These are phyloP conservation scores for Acaromyces ingoldii DNA, from an alignment of 1,284 basidiomycete species.

Conservation along the genomic window DNA sequence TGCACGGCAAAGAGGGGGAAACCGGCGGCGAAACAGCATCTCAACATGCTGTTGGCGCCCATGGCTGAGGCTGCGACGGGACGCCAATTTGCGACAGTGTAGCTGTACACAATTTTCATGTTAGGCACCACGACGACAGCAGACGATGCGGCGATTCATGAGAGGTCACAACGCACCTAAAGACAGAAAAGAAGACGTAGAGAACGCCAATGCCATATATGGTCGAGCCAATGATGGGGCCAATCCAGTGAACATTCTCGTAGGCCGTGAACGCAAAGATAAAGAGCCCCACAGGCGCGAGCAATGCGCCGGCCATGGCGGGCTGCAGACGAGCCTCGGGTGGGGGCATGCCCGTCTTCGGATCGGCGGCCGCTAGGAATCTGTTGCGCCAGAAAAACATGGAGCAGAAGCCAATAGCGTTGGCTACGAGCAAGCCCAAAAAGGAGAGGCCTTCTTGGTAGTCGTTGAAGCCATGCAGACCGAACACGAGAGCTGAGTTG, in stretches of 20 bases:
- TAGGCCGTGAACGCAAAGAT: conserved; percentile 12
- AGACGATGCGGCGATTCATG: no score
- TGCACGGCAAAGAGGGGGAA: conserved; percentile 13
- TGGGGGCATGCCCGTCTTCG: not conserved
- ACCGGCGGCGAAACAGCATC: conserved; percentile 8
- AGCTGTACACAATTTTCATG: no score
- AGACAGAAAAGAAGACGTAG: not conserved
- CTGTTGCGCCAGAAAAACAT: conserved; percentile 69
- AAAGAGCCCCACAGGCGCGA: conserved; percentile 8
- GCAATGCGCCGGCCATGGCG: conserved; percentile 9
- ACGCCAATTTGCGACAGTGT: not conserved
- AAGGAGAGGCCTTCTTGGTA: conserved; percentile 65
- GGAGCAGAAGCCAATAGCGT: conserved; percentile 58
- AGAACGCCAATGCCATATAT: conserved; percentile 1
- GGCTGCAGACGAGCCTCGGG: conserved; percentile 11
- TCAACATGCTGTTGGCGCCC: conserved; percentile 9
- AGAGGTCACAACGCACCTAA: conserved; percentile 1
- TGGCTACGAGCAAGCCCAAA: conserved; percentile 67
- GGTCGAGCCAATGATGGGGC: conserved; percentile 12
- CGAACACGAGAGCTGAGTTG: conserved; percentile 13
- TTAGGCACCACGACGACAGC: no score
- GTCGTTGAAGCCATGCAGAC: conserved; percentile 45
- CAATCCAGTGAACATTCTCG: conserved; percentile 14
- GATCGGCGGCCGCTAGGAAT: conserved; percentile 19
- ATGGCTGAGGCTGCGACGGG: conserved; percentile 21